A percentile compares a stretch with the other conserved stretches of the same genome.
Evolutionary conservation across 2,329 filamentous ascomycete genomes (phyloP).

Genomic region (Sporothrix variecibatus): DNA sequence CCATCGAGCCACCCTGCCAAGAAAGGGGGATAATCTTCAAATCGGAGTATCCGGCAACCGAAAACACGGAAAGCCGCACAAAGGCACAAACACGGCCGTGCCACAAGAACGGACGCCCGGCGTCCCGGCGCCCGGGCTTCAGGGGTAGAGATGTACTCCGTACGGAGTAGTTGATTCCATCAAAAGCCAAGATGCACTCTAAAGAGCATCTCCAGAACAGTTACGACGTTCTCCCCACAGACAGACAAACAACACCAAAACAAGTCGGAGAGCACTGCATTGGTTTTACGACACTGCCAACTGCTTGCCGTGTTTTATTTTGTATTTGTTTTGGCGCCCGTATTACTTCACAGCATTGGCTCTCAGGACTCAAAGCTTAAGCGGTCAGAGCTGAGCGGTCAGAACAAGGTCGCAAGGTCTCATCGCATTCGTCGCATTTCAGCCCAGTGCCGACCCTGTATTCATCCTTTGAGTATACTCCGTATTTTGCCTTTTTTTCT

Average conservation of each 20-base stretch:
- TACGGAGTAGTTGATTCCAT: neutral
- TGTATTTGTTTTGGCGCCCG: neutral
- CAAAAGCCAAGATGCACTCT: neutral
- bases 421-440: neutral
- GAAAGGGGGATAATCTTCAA: neutral
- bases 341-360: neutral
- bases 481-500: neutral
- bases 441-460: neutral
- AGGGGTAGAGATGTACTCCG: neutral
- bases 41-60: neutral
- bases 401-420: neutral
- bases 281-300: neutral
- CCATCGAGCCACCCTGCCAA: conserved; percentile 3
- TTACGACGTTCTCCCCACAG: neutral
- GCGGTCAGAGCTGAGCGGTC: neutral
- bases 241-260: neutral
- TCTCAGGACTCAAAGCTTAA: neutral
- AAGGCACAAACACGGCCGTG: neutral
- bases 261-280: neutral
- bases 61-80: neutral
- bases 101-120: neutral
- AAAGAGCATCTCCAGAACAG: neutral
- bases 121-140: neutral
- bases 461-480: neutral
- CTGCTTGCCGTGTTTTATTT: neutral